Evolutionary conservation across 371 early-diverging fungal genomes (phyloP).

Genomic region (Saksenaea oblongispora): DNA sequence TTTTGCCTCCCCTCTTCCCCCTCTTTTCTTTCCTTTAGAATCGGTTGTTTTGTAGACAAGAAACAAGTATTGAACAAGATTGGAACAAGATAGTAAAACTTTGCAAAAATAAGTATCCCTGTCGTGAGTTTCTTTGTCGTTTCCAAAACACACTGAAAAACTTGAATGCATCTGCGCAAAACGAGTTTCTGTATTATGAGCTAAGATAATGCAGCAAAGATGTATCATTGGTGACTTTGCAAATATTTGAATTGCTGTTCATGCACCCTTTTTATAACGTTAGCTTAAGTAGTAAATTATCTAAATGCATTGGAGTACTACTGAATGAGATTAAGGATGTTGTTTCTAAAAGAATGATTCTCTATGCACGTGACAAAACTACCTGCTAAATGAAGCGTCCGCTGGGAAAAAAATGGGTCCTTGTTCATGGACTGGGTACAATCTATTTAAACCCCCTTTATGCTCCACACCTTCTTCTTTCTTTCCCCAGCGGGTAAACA

Average conservation of each 20-base stretch:
- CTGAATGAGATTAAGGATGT: neutral
- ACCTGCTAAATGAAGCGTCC: neutral
- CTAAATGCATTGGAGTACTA: neutral
- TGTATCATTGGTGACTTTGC: neutral
- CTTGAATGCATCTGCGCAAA: neutral
- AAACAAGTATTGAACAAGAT: conserved; percentile 6
- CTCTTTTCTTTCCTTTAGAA: neutral
- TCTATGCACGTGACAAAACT: neutral
- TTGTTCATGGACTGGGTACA: neutral
- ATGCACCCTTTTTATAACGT: neutral
- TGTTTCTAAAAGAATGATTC: neutral
- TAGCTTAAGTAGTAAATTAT: neutral
- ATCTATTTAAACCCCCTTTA: conserved; percentile 2
- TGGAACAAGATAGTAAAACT: neutral
- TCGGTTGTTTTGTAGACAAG: neutral
- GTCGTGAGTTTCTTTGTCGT: neutral
- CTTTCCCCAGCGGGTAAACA: neutral
- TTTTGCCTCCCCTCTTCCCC: neutral
- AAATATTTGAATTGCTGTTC: neutral
- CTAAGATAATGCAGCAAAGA: neutral
- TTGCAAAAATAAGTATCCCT: neutral
- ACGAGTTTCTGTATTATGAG: neutral
- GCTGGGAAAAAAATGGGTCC: neutral
- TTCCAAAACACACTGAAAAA: neutral
- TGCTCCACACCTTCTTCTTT: neutral